Evolutionary conservation across 1,284 basidiomycete genomes (phyloP).

Genomic region (Cutaneotrichosporon mucoides): DNA sequence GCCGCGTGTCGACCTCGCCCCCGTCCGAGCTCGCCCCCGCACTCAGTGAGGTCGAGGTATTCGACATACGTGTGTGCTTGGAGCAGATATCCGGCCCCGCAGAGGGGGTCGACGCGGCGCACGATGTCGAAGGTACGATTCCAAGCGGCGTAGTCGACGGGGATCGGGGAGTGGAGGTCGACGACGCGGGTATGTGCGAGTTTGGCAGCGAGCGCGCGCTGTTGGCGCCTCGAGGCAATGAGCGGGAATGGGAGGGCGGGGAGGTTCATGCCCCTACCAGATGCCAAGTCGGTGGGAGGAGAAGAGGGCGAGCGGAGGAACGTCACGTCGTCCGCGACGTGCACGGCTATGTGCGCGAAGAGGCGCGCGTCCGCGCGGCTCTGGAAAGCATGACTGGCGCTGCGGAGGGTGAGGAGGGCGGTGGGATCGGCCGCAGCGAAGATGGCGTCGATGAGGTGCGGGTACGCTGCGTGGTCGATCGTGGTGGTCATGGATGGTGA

Average conservation of each 20-base stretch:
- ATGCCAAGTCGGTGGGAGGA: too few species aligned
- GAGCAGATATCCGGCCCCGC: not conserved
- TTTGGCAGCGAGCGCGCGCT: not conserved
- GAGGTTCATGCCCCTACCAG: too few species aligned
- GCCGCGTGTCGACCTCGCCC: too few species aligned
- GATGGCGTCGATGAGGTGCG: constrained; percentile 9
- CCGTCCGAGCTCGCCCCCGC: too few species aligned
- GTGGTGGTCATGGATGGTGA: not conserved
- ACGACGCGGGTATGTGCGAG: not conserved
- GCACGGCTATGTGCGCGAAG: not conserved
- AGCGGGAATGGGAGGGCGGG: not conserved
- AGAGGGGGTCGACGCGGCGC: not conserved
- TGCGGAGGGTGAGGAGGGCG: constrained; percentile 4
- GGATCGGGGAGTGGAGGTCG: not conserved
- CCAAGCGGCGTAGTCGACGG: not conserved
- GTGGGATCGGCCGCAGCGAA: not conserved
- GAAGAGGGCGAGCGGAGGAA: not conserved
- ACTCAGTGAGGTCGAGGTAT: not conserved
- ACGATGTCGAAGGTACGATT: not conserved
- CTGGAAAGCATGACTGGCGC: not conserved
- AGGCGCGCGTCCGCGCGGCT: not conserved
- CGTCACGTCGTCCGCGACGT: not conserved
- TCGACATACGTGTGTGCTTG: not conserved
- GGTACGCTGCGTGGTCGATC: constrained; percentile 8
- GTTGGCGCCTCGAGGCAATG: not conserved